Evolutionary conservation across 2,329 filamentous ascomycete species (phyloP).

Genomic region (Arthrocladium fulminans): DNA sequence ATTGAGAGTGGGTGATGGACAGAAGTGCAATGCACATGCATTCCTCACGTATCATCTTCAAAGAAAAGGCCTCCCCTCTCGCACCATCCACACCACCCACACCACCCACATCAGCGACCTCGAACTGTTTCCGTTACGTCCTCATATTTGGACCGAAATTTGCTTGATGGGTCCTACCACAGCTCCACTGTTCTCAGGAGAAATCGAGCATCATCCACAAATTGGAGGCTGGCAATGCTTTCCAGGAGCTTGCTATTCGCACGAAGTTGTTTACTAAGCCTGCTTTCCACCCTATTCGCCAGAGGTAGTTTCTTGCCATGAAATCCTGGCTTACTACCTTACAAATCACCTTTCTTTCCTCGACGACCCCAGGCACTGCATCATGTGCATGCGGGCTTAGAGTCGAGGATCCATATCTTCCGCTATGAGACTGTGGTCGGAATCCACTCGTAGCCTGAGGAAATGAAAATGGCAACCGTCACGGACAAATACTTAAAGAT

Average conservation of each 20-base stretch:
- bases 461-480: not conserved
- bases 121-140: not conserved
- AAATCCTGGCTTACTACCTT: not conserved
- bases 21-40: not conserved
- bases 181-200: not conserved
- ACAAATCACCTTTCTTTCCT: not conserved
- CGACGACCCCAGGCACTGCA: not conserved
- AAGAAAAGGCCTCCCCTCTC: no score
- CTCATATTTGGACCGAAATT: not conserved
- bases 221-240: not conserved
- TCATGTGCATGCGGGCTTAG: not conserved
- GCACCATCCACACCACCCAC: no score
- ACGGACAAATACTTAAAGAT: not conserved
- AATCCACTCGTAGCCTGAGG: not conserved
- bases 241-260: not conserved
- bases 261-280: not conserved
- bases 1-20: not conserved
- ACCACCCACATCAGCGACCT: no score
- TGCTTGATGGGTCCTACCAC: not conserved
- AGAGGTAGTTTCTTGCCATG: not conserved
- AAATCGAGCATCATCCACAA: not conserved
- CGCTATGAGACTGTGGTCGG: not conserved
- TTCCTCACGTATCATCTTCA: not conserved
- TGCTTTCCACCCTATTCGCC: slow-evolving; percentile 1
- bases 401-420: not conserved